These are phyloP conservation scores for Aspergillus hortae DNA, from an alignment of 2,329 filamentous ascomycete species.

Conservation along the genomic window DNA sequence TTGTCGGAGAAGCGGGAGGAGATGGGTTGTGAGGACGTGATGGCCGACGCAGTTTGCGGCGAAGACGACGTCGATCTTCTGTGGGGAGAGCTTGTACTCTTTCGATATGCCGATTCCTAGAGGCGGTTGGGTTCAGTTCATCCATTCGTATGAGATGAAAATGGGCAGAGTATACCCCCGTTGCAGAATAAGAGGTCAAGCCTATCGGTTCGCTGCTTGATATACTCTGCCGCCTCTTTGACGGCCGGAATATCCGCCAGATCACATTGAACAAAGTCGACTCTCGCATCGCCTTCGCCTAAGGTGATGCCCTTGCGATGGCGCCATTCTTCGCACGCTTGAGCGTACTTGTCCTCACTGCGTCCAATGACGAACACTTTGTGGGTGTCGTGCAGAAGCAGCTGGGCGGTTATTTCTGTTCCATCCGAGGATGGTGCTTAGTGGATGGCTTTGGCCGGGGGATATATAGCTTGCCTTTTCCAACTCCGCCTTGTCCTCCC, in stretches of 20 bases:
- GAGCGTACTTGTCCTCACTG: conserved; percentile 19
- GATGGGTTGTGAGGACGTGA: conserved; percentile 48
- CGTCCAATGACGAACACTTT: conserved; percentile 29
- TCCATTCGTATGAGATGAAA: too few relatives aligned
- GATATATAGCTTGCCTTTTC: conserved; percentile 13
- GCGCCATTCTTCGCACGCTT: conserved; percentile 23
- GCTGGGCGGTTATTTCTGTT: conserved; percentile 26
- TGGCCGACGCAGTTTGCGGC: conserved; percentile 51
- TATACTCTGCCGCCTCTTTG: conserved; percentile 16
- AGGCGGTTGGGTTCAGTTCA: not conserved
- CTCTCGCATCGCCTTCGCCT: conserved; percentile 15
- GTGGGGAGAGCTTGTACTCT: conserved; percentile 21
- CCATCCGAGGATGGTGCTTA: too few relatives aligned
- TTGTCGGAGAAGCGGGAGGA: conserved; percentile 33
- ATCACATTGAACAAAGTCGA: conserved; percentile 29
- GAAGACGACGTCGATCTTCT: conserved; percentile 50
- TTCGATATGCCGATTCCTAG: conserved; percentile 17
- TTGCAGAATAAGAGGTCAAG: conserved; percentile 33
- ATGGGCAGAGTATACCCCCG: conserved; percentile 19
- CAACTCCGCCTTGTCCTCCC: conserved; percentile 30
- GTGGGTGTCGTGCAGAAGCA: conserved; percentile 27
- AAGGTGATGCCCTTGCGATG: conserved; percentile 14
- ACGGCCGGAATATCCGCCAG: conserved; percentile 25
- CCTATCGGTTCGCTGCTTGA: conserved; percentile 19
- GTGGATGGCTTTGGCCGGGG: too few relatives aligned